phyloP scores from a whole-genome alignment of 306 rosid species.

The Fragaria ananassa region DNA sequence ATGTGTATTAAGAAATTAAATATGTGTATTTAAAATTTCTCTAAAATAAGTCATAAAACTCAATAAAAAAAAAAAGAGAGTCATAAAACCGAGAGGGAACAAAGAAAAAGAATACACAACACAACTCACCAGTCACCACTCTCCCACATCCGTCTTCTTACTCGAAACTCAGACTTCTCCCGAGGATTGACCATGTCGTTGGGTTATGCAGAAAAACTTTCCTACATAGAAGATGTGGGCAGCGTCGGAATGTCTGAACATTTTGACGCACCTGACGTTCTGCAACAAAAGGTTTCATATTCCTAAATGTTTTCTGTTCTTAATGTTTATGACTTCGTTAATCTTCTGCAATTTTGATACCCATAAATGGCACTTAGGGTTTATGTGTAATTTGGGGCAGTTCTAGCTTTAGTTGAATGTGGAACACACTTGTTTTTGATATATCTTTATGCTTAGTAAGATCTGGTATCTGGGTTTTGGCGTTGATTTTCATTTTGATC shows the following conservation, averaged over 20 bases:
- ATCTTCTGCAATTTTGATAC: constrained; percentile 29
- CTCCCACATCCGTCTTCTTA: background rate
- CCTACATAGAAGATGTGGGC: constrained; percentile 93
- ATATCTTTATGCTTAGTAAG: constrained; percentile 19
- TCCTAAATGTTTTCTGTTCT: constrained; percentile 13
- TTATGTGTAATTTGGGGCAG: constrained; percentile 16
- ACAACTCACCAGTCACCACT: background rate
- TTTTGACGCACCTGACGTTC: constrained; percentile 69
- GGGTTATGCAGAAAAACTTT: constrained; percentile 97
- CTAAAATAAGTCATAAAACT: too few relatives aligned
- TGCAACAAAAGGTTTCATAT: constrained; percentile 64
- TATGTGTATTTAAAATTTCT: too few relatives aligned
- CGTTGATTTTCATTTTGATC: constrained; percentile 15
- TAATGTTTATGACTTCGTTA: constrained; percentile 23
- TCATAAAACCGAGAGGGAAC: too few relatives aligned
- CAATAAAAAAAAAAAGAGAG: too few relatives aligned
- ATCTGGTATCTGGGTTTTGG: constrained; percentile 26
- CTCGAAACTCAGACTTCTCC: constrained; percentile 2
- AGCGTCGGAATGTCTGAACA: constrained; percentile 87
- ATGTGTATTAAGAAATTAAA: too few relatives aligned
- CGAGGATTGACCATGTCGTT: constrained; percentile 65
- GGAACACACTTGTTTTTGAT: constrained; percentile 10
- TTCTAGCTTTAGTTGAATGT: background rate
- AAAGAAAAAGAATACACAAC: background rate
- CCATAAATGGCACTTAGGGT: constrained; percentile 26